phyloP scores from a whole-genome alignment of 306 rosid genomes.

The Cicer yamashitae region DNA sequence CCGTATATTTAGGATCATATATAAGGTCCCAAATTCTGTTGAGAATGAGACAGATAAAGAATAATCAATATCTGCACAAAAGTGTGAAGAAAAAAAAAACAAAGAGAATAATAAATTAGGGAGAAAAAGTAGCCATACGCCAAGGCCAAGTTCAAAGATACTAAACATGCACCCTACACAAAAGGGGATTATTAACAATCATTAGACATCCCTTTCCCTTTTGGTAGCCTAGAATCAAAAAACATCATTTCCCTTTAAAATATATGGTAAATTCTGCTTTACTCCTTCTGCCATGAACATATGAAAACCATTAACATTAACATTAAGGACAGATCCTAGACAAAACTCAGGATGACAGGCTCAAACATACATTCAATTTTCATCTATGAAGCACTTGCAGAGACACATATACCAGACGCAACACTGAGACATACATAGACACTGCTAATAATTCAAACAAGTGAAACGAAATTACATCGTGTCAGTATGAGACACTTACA shows the following conservation, averaged over 20 bases:
- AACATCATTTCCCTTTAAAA: slow-evolving; percentile 15
- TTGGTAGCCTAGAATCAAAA: slow-evolving; percentile 29
- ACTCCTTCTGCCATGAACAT: slow-evolving; percentile 18
- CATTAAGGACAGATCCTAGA: slow-evolving; percentile 17
- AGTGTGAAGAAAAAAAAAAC: neutral
- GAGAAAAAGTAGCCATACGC: neutral
- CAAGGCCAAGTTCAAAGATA: neutral
- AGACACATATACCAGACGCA: too few species aligned
- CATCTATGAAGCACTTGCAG: too few species aligned
- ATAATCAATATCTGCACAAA: slow-evolving; percentile 20
- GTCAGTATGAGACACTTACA: too few species aligned
- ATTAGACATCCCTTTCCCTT: slow-evolving; percentile 23
- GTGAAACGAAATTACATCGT: too few species aligned
- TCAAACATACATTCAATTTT: slow-evolving; percentile 10
- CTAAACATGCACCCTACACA: slow-evolving; percentile 2
- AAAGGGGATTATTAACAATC: slow-evolving; percentile 8
- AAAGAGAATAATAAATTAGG: neutral
- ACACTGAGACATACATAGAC: too few species aligned
- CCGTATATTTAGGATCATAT: slow-evolving; percentile 30
- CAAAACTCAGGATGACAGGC: slow-evolving; percentile 4
- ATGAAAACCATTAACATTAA: slow-evolving; percentile 13
- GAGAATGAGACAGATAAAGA: slow-evolving; percentile 29
- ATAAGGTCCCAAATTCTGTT: slow-evolving; percentile 32
- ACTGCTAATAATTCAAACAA: too few species aligned
- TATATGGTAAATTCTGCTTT: neutral